phyloP scores from a whole-genome alignment of 192 early-diverging fungal genomes.

The Physocladia obscura region DNA sequence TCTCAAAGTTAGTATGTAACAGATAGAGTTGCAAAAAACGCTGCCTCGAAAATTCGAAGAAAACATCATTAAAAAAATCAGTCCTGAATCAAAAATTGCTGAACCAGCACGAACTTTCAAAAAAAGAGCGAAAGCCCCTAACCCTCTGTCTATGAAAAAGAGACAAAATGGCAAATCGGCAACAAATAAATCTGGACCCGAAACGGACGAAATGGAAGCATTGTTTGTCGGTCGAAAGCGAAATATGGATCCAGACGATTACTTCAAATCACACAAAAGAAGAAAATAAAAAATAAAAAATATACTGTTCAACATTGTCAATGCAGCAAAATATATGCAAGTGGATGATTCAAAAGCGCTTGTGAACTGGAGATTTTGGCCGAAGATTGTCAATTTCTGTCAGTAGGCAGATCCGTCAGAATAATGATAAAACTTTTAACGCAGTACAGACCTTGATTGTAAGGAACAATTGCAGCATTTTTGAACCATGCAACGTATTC shows the following conservation, averaged over 20 bases:
- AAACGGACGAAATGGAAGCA: background rate
- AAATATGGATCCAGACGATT: slow-evolving; percentile 7
- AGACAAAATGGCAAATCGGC: slow-evolving; percentile 17
- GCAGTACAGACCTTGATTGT: slow-evolving; percentile 31
- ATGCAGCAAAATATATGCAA: too few species aligned
- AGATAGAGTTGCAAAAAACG: slow-evolving; percentile 53
- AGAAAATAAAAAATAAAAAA: background rate
- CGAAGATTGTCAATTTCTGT: slow-evolving; percentile 52
- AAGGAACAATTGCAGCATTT: slow-evolving; percentile 20
- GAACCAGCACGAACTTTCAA: slow-evolving; percentile 49
- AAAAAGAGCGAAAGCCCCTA: slow-evolving; percentile 79
- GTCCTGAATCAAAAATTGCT: slow-evolving; percentile 31
- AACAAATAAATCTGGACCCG: slow-evolving; percentile 2
- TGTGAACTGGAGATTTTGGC: slow-evolving; percentile 57
- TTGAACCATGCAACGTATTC: slow-evolving; percentile 10
- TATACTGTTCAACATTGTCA: too few species aligned
- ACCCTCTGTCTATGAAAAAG: slow-evolving; percentile 88
- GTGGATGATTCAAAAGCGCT: background rate
- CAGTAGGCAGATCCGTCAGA: background rate
- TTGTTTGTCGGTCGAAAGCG: background rate
- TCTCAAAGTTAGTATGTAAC: background rate
- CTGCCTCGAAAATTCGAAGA: slow-evolving; percentile 58
- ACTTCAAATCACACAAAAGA: background rate
- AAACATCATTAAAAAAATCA: slow-evolving; percentile 41
- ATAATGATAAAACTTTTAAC: background rate